Evolutionary conservation across 345 rosid species (phyloP).

Genomic region (Passiflora organensis): DNA sequence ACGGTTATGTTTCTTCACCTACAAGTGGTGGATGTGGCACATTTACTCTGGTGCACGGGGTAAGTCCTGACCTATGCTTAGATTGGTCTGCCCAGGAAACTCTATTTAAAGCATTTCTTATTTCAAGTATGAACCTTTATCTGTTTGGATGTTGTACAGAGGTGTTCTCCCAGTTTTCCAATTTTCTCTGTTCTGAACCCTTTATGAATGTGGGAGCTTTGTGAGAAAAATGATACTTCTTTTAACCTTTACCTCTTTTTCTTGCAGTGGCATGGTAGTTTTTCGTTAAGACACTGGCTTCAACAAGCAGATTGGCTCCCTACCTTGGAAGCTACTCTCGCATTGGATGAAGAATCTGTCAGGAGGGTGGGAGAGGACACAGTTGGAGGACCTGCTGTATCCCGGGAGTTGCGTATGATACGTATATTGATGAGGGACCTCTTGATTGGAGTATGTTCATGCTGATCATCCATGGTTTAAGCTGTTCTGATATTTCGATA

Average conservation of each 20-base stretch:
- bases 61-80: conserved; percentile 23
- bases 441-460: conserved; percentile 75
- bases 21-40: conserved; percentile 34
- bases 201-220: no score
- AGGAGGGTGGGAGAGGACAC: conserved; percentile 88
- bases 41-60: conserved; percentile 85
- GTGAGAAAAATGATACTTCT: neutral
- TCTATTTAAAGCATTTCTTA: neutral
- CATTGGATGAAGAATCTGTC: conserved; percentile 84
- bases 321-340: conserved; percentile 87
- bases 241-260: neutral
- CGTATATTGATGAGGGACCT: conserved; percentile 87
- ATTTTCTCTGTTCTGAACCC: no score
- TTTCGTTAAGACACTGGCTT: conserved; percentile 92
- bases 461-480: neutral
- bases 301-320: conserved; percentile 97
- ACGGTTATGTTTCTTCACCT: conserved; percentile 57
- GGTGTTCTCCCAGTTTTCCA: no score
- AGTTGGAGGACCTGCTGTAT: conserved; percentile 92
- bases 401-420: conserved; percentile 73
- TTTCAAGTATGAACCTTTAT: neutral
- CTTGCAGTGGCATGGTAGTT: conserved; percentile 84
- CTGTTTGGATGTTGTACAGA: no score
- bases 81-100: neutral
- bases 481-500: neutral